Evolutionary conservation across 2,329 filamentous ascomycete species (phyloP).

Genomic region (Xylaria sp.): DNA sequence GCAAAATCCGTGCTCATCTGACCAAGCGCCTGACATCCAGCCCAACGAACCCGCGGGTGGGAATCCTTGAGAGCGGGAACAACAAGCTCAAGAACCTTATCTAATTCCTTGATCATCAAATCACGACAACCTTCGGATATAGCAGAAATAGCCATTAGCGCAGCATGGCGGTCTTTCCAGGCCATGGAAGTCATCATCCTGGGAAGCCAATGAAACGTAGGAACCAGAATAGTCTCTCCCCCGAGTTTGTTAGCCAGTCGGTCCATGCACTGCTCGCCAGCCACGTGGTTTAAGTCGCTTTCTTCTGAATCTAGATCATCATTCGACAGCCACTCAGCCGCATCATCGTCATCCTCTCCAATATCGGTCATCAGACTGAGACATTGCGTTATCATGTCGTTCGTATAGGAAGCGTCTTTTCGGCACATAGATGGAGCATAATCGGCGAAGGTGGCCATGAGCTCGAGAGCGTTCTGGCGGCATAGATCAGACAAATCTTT

Average conservation of each 20-base stretch:
- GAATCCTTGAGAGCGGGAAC: constrained; percentile 88
- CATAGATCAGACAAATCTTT: constrained; percentile 92
- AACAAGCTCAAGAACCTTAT: constrained; percentile 94
- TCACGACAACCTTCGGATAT: constrained; percentile 98
- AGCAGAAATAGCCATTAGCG: constrained; percentile 97
- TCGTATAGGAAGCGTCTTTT: constrained; percentile 90
- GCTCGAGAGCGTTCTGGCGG: constrained; percentile 92
- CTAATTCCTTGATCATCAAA: constrained; percentile 92
- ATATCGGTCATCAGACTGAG: constrained; percentile 98
- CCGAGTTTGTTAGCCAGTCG: constrained; percentile 96
- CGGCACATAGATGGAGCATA: constrained; percentile 94
- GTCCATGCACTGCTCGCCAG: constrained; percentile 98
- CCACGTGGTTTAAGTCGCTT: constrained; percentile 96
- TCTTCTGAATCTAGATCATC: constrained; percentile 97
- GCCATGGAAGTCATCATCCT: constrained; percentile 96
- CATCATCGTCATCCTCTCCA: constrained; percentile 92
- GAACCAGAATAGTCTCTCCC: constrained; percentile 88
- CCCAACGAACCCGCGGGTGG: constrained; percentile 95
- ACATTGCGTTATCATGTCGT: constrained; percentile 98
- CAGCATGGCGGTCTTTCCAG: constrained; percentile 95
- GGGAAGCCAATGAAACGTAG: constrained; percentile 96
- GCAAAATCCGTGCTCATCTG: constrained; percentile 99
- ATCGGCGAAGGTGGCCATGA: constrained; percentile 98
- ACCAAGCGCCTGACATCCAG: constrained; percentile 96
- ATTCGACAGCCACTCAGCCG: constrained; percentile 88